phyloP scores from a whole-genome alignment of 495 filamentous ascomycete genomes.

The Neurospora pannonica region DNA sequence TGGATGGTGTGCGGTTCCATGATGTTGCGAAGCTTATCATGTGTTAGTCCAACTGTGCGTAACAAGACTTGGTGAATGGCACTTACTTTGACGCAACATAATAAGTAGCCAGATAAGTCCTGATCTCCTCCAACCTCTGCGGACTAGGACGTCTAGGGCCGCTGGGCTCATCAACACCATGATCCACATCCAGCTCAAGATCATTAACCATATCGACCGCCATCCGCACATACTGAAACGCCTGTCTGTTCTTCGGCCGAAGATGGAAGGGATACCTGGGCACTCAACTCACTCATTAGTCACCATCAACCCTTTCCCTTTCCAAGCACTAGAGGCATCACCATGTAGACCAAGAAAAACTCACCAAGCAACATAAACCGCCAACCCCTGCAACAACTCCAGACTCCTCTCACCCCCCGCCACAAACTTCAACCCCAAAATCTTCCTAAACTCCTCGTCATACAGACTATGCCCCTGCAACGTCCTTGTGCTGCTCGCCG shows the following conservation, averaged over 20 bases:
- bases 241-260: conserved; percentile 35
- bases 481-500: conserved; percentile 30
- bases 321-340: neutral
- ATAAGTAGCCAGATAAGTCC: conserved; percentile 31
- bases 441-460: conserved; percentile 41
- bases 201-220: conserved; percentile 36
- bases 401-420: conserved; percentile 36
- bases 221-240: conserved; percentile 37
- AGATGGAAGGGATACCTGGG: conserved; percentile 40
- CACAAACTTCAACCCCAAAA: conserved; percentile 39
- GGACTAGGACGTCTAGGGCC: neutral
- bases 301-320: neutral
- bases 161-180: conserved; percentile 2
- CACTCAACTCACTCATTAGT: neutral
- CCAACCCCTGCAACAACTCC: conserved; percentile 34
- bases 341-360: conserved; percentile 5
- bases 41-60: neutral
- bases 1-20: conserved; percentile 19
- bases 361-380: conserved; percentile 38
- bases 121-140: conserved; percentile 25
- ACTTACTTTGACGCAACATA: conserved; percentile 29
- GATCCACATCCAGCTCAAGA: conserved; percentile 31
- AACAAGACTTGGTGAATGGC: neutral
- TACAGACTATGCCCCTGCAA: conserved; percentile 38
- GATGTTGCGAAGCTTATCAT: conserved; percentile 18